Evolutionary conservation across 106 monocot species (phyloP), one percentile per base, ranked within the genome.

Genomic region (Acanthochlamys bracteata): DNA sequence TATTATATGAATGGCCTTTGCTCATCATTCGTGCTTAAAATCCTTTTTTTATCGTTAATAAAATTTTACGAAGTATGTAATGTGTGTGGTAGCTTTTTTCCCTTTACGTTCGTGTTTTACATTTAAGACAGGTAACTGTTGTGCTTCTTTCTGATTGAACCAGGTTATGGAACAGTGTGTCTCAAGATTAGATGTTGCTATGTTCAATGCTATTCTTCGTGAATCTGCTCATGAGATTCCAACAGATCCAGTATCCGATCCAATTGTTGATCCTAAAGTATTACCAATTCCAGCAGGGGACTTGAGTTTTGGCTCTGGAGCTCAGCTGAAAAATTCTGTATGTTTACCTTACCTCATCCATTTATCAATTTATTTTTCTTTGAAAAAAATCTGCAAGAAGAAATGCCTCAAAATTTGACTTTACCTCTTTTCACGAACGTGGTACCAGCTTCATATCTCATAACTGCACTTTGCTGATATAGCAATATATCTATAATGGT

Each of bases 151-250:
- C 56, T 24, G 8, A 33, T 72, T 55, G 41, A 41, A 40, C 25
- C 56, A 98, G 91, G 91, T 98, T 52, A 91, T 98, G 96, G 96
- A 88, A 60, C 80, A 98, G 45, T 91, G 91, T 67, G 80, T 91
- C 20, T 71, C 80, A 11, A 80, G 95, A 76, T 73, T 96, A 60
- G 95, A 96, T 75, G 80, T 90, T 64, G 95, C 95, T 22, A 96
- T 96, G 95, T 96, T 96, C 68, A 98, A 98, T 75, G 96, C 96
- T n/a, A 91, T 98, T 70, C 73, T 98, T 42, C 91, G 96, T 59
- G 96, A 98, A 75, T 98, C 96, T 43, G 91, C 77, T 54, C 75
- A 72, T 73, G 87, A 91, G 42, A 88, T 91, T 51, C 96, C 96
- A 52, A 88, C 91, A 3, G 91, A 98, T 84, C 96, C 96, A 51